Conservation (phyloP, 768 basidiomycete species). For the Xerocomus brunneocitrinus region DNA sequence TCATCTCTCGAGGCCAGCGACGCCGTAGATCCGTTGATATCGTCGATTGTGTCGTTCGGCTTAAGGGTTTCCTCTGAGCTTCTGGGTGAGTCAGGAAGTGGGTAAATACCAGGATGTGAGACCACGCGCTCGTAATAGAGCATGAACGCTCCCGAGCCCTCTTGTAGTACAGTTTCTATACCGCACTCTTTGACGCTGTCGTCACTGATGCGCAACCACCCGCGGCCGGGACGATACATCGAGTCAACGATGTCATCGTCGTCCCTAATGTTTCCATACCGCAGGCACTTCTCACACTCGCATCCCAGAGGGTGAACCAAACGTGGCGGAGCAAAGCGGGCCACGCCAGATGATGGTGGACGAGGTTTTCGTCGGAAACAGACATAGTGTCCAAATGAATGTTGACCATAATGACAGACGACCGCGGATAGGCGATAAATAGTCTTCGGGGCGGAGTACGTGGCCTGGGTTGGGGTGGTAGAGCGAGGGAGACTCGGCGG, state of each 20-base stretch:
- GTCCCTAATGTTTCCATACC: slow-evolving; percentile 55
- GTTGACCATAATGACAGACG: slow-evolving; percentile 91
- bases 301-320: slow-evolving; percentile 42
- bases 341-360: slow-evolving; percentile 34
- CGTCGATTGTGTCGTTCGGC: slow-evolving; percentile 36
- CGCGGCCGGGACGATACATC: slow-evolving; percentile 43
- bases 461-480: slow-evolving; percentile 53
- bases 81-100: slow-evolving; percentile 34
- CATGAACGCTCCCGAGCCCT: slow-evolving; percentile 81
- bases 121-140: slow-evolving; percentile 84
- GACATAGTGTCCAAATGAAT: slow-evolving; percentile 93
- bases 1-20: slow-evolving; percentile 35
- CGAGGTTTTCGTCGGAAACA: slow-evolving; percentile 83
- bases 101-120: slow-evolving; percentile 32
- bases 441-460: slow-evolving; percentile 51
- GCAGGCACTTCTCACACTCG: slow-evolving; percentile 42
- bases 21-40: slow-evolving; percentile 44
- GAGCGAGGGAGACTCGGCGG: slow-evolving; percentile 45
- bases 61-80: slow-evolving; percentile 66
- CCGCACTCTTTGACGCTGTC: slow-evolving; percentile 73
- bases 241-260: slow-evolving; percentile 38
- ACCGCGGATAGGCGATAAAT: slow-evolving; percentile 82
- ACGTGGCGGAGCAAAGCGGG: slow-evolving; percentile 38
- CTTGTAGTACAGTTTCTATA: slow-evolving; percentile 66
- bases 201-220: slow-evolving; percentile 91